Evolutionary conservation across 805 yeast species (phyloP).

Genomic region (Ogataea methanolica): DNA sequence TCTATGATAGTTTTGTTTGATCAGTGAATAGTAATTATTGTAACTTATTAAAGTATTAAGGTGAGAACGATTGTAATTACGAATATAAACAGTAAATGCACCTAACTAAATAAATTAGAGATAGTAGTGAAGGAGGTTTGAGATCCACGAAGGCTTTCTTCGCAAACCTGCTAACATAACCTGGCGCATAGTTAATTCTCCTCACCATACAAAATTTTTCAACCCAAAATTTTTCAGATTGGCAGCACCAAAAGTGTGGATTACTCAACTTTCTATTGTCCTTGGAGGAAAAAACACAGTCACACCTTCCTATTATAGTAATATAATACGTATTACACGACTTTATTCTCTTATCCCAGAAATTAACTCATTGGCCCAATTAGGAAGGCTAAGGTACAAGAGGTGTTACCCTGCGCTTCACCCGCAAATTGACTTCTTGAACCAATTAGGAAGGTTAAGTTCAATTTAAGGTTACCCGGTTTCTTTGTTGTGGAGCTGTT

Average conservation of each 20-base stretch:
- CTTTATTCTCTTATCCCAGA: constrained; percentile 18
- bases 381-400: constrained; percentile 20
- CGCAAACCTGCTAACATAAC: neutral
- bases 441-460: neutral
- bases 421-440: neutral
- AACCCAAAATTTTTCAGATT: neutral
- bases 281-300: constrained; percentile 10
- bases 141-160: no score
- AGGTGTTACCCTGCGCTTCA: constrained; percentile 17
- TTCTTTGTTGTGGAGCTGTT: no score
- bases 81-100: neutral
- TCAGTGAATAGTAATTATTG: no score
- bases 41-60: no score
- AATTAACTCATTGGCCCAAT: constrained; percentile 25
- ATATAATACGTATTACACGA: constrained; percentile 6
- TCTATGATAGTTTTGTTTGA: constrained; percentile 4
- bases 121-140: neutral
- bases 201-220: neutral
- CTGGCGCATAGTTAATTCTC: neutral
- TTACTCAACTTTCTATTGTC: neutral
- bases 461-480: constrained; percentile 1
- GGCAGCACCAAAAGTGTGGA: neutral
- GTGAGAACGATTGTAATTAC: neutral
- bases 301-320: constrained; percentile 13
- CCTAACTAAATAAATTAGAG: neutral